Percentiles rank a stretch among this genome's conserved stretches.
Evolutionary conservation across 2,329 filamentous ascomycete genomes (phyloP).

Genomic region (Ciborinia camelliae): DNA sequence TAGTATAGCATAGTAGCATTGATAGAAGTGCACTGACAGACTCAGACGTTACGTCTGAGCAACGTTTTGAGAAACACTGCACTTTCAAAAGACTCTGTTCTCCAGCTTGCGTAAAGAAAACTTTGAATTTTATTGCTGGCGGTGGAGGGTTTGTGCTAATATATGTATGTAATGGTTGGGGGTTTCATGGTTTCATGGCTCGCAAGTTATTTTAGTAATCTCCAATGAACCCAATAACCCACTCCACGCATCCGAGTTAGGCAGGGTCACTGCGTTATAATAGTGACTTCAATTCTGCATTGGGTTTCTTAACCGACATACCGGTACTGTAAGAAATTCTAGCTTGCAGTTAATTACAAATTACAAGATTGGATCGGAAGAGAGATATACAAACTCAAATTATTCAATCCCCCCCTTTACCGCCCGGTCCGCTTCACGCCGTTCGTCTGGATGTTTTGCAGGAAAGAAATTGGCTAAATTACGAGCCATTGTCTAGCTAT

Average conservation of each 20-base stretch:
- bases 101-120: neutral
- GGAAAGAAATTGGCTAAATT: constrained; percentile 24
- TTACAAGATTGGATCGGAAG: neutral
- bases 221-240: neutral
- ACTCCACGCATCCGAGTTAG: neutral
- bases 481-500: constrained; percentile 59
- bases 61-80: neutral
- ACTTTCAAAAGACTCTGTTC: constrained; percentile 3
- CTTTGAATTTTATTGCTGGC: neutral
- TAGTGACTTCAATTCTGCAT: neutral
- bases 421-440: neutral
- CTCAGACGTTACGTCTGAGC: constrained; percentile 4
- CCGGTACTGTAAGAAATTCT: neutral
- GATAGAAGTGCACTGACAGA: neutral
- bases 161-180: no score
- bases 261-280: constrained; percentile 12
- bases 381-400: constrained; percentile 1
- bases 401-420: neutral
- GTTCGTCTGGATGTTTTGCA: neutral
- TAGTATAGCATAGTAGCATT: no score
- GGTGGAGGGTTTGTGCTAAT: constrained; percentile 5
- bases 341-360: neutral
- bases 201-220: neutral
- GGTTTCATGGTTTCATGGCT: neutral
- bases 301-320: neutral